Base-by-base conservation (phyloP, 352 stramenopile genomes). In the Phytophthora nicotianae region DNA sequence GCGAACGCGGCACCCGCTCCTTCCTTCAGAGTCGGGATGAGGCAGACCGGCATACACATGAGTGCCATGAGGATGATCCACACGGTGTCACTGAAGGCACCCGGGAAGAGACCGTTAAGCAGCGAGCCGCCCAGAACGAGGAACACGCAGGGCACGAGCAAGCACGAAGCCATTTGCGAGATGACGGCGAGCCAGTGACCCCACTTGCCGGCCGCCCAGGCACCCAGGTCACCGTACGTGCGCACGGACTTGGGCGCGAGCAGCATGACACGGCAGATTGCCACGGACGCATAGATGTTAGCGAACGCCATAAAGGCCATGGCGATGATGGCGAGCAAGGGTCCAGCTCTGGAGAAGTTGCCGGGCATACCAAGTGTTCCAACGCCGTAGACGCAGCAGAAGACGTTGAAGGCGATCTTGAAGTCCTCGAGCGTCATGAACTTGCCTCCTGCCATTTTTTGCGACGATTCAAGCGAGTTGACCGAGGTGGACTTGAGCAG, bases 41-140 rank as follows among this genome's bases (percentile, higher is more conserved):
- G 57, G 56, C 73, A 78, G 46, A 85, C 72, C 6, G 75, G 78
- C n/a, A 75, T 40, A 33, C 75, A 54, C 53, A 66, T 78, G 27
- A 81, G 21, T 0, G 73, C 75, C 78, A 87, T 87, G 45, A 87
- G 52, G 21, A 82, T 75, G 54, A 87, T 87, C 77, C 77, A 87
- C 10, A 69, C 75, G 0, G 64, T 66, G 27, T 76, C 37, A 17
- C 52, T 67, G 63, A 84, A 77, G 32, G 59, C 50, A 7, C 40
- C 35, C 1, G 50, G 43, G 50, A 61, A 66, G 24, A 66, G 50
- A 3, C 50, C 58, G 17, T 61, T 16, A 29, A 68, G 59, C 17
- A 68, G 45, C 13, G 41, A 59, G 16, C 59, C 59, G 2, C 59
- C 59, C 3, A 68, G 27, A 2, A 68, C 59, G 35, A 68, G 50